Percentiles rank a stretch among this genome's conserved stretches.
These are phyloP conservation scores for Lipomyces yamanashiensis DNA, from an alignment of 805 yeast species.

Conservation along the genomic window DNA sequence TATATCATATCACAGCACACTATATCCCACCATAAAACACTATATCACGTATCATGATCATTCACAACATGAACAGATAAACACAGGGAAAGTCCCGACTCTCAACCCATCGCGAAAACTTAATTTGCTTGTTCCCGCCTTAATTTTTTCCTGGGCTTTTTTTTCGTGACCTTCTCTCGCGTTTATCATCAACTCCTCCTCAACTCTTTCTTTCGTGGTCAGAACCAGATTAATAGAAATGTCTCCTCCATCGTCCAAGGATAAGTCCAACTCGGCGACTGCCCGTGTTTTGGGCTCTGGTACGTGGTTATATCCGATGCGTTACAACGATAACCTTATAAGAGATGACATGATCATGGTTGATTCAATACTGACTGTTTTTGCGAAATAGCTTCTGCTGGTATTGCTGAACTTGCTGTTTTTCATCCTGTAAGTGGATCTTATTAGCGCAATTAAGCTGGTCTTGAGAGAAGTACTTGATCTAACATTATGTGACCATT, in stretches of 20 bases:
- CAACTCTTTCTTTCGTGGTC: background rate
- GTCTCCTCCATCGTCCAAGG: constrained; percentile 50
- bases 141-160: background rate
- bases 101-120: background rate
- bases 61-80: no score
- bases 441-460: background rate
- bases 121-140: background rate
- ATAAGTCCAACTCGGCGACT: constrained; percentile 83
- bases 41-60: no score
- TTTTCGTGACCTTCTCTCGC: background rate
- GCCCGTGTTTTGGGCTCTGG: constrained; percentile 93
- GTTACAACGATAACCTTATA: background rate
- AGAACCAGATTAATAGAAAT: constrained; percentile 9
- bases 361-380: constrained; percentile 1
- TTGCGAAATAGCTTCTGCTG: constrained; percentile 60
- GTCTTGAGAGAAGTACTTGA: background rate
- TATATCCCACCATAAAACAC: no score
- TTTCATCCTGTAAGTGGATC: constrained; percentile 77
- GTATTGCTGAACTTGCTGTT: constrained; percentile 92
- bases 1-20: no score
- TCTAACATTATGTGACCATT: background rate
- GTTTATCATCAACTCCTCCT: background rate
- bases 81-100: background rate
- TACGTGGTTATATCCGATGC: constrained; percentile 31
- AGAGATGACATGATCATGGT: background rate